Evolutionary conservation across 805 yeast genomes (phyloP).

Genomic region (Kodamaea lidongshanica): DNA sequence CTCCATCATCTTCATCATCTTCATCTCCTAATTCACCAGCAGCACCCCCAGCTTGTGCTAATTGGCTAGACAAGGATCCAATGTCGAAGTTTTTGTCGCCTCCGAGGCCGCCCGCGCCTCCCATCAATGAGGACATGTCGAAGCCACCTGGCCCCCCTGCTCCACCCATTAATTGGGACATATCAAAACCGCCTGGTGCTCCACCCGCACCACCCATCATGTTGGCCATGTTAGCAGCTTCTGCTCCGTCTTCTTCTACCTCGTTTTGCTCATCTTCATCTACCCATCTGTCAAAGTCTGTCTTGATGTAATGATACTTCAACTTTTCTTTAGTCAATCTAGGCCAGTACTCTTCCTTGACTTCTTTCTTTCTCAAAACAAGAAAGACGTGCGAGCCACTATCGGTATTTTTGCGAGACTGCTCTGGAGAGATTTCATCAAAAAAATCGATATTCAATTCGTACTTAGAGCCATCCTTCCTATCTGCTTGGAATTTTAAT

Average conservation of each 20-base stretch:
- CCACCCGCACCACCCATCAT: slow-evolving; percentile 22
- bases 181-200: slow-evolving; percentile 23
- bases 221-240: slow-evolving; percentile 28
- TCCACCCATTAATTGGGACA: slow-evolving; percentile 29
- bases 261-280: slow-evolving; percentile 97
- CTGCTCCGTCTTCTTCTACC: slow-evolving; percentile 38
- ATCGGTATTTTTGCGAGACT: slow-evolving; percentile 51
- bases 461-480: slow-evolving; percentile 45
- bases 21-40: slow-evolving; percentile 14
- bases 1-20: slow-evolving; percentile 19
- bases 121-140: slow-evolving; percentile 26
- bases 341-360: slow-evolving; percentile 86
- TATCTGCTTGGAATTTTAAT: slow-evolving; percentile 46
- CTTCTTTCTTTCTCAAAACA: slow-evolving; percentile 62
- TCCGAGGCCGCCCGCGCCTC: slow-evolving; percentile 33
- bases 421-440: slow-evolving; percentile 63
- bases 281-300: slow-evolving; percentile 97
- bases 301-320: slow-evolving; percentile 74
- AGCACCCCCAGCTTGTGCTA: slow-evolving; percentile 35
- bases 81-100: slow-evolving; percentile 32
- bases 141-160: slow-evolving; percentile 26
- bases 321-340: slow-evolving; percentile 83
- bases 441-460: slow-evolving; percentile 67
- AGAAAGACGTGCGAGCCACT: slow-evolving; percentile 58
- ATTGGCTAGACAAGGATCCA: slow-evolving; percentile 36